Evolutionary conservation across 2,329 filamentous ascomycete species (phyloP), one percentile per base, ranked within the genome.

Genomic region (Fusarium sp.): DNA sequence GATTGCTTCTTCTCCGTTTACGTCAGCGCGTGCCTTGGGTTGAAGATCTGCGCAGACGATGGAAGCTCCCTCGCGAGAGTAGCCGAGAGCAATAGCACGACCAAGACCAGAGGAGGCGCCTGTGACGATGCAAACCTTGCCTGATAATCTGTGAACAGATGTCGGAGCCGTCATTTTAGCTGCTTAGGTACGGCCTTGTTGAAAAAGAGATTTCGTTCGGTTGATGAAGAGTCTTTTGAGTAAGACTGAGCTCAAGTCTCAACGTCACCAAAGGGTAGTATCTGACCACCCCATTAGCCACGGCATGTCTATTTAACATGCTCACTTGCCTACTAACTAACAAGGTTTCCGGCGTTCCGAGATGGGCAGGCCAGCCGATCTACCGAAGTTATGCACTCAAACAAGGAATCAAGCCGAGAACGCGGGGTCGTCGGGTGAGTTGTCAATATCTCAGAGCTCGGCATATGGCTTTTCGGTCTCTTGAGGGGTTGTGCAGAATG

Each of bases 51-150:
- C 82, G 36, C 83, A 86, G 22, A 86, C 80, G 7, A 87, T 71
- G 7, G 71, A 71, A 0, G 84, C 83, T 5, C 85, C 85, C 62
- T 86, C 81, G 4, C 70, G 75, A 1, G 83, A 81, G 62, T 85
- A 87, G 3, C 79, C 81, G 2, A 85, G 69, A 0, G 85, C 78
- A n/a, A 88, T 87, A 1, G 85, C 83, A 5, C 85, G 80, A 1
- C 86, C 85, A 0, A 87, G 75, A 2, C 85, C 85, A 0, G 85
- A 85, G 0, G 85, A 86, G 2, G 83, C 78, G 12, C 86, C 86
- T 0, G 86, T 87, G 7, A 87, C 79, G 27, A 87, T 82, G 79
- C 81, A 70, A 81, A 86, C 66, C 24, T 77, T 77, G 24, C 40
- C 65, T 10, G 63, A 27, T 3, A 77, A 56, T 11, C 75, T 72